A percentile compares a stretch with the other conserved stretches of the same genome.
These are phyloP conservation scores for Sabuloglossum arenarium DNA, from an alignment of 495 filamentous ascomycete species.

Conservation along the genomic window DNA sequence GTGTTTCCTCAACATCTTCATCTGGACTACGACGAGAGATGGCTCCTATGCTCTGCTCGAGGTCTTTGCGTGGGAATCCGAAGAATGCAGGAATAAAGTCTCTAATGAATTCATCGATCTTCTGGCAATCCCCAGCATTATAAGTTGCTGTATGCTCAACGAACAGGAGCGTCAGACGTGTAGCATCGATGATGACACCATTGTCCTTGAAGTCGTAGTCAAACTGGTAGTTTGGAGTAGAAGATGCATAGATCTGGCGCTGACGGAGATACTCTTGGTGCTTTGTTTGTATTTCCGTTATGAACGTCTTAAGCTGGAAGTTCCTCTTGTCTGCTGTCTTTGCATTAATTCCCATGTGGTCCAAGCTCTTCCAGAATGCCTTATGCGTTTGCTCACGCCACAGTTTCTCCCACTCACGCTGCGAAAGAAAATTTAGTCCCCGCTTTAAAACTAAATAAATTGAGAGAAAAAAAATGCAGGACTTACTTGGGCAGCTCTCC, in stretches of 20 bases:
- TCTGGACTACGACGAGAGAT: constrained; percentile 43
- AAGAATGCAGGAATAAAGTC: constrained; percentile 83
- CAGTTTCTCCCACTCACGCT: constrained; percentile 97
- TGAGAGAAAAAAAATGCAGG: not conserved
- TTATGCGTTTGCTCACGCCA: constrained; percentile 87
- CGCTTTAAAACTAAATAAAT: constrained; percentile 6
- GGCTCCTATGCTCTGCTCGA: constrained; percentile 56
- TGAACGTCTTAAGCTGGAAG: constrained; percentile 67
- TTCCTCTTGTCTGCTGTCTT: constrained; percentile 74
- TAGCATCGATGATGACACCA: constrained; percentile 60
- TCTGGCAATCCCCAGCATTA: constrained; percentile 49
- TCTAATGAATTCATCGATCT: constrained; percentile 64
- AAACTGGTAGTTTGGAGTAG: constrained; percentile 48
- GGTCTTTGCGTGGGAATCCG: constrained; percentile 51
- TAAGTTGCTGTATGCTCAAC: constrained; percentile 44
- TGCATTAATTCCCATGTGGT: constrained; percentile 78
- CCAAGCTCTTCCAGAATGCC: constrained; percentile 85
- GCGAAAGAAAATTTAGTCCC: not conserved
- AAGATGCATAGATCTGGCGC: constrained; percentile 34
- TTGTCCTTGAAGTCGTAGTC: constrained; percentile 50
- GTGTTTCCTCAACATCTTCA: constrained; percentile 47
- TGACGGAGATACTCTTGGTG: constrained; percentile 63
- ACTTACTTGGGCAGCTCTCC: constrained; percentile 64
- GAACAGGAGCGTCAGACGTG: constrained; percentile 58
- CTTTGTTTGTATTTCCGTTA: constrained; percentile 67